phyloP scores from a whole-genome alignment of 331 rosid species.

The Cydonia oblonga region DNA sequence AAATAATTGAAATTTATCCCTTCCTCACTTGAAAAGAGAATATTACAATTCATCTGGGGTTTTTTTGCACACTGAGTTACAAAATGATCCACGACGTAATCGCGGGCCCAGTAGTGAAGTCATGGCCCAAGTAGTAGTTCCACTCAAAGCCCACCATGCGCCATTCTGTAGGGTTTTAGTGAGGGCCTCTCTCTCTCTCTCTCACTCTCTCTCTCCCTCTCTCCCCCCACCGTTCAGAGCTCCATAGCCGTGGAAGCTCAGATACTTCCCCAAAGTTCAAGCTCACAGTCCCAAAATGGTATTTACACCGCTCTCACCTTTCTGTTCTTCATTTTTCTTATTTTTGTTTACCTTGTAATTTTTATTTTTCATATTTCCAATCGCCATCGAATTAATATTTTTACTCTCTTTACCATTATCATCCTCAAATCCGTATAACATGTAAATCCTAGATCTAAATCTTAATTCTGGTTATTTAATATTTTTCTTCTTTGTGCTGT shows the following conservation, averaged over 20 bases:
- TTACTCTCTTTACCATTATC: neutral
- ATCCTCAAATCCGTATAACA: neutral
- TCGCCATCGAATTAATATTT: neutral
- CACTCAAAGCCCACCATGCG: too few relatives aligned
- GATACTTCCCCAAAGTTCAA: neutral
- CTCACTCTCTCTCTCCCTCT: too few relatives aligned
- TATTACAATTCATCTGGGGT: slow-evolving; percentile 50
- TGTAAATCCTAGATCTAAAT: neutral
- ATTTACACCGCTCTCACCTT: neutral
- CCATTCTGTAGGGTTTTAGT: too few relatives aligned
- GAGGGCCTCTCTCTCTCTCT: too few relatives aligned
- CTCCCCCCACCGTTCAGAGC: neutral
- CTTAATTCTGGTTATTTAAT: neutral
- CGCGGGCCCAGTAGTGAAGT: too few relatives aligned
- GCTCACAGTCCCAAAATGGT: slow-evolving; percentile 18
- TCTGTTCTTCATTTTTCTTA: neutral
- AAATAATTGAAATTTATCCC: neutral
- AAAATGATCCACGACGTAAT: too few relatives aligned
- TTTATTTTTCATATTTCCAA: neutral
- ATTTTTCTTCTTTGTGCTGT: neutral
- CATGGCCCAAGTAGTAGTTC: too few relatives aligned
- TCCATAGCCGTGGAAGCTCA: neutral
- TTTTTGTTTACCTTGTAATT: neutral
- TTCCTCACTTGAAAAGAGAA: slow-evolving; percentile 16
- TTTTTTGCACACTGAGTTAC: too few relatives aligned